Evolutionary conservation across 2,329 filamentous ascomycete genomes (phyloP).

Genomic region (Beauveria asiatica): DNA sequence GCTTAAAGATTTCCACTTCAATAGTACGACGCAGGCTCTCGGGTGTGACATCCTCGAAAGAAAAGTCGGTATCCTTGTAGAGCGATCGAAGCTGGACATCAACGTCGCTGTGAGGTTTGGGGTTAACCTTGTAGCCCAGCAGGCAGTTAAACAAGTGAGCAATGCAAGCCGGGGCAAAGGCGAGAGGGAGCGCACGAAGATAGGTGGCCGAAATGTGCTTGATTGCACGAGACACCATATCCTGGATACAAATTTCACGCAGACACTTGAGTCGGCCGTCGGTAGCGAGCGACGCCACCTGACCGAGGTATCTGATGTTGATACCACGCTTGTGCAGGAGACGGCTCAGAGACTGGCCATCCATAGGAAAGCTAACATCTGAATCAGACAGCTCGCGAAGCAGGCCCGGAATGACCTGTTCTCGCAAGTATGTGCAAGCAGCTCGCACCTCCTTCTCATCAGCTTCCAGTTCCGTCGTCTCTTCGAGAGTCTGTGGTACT

Average conservation of each 20-base stretch:
- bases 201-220: slow-evolving; percentile 83
- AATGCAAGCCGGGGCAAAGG: slow-evolving; percentile 70
- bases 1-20: slow-evolving; percentile 58
- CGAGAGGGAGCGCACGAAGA: slow-evolving; percentile 68
- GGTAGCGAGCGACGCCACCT: slow-evolving; percentile 62
- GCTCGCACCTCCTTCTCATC: slow-evolving; percentile 86
- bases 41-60: slow-evolving; percentile 72
- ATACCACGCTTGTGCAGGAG: slow-evolving; percentile 94
- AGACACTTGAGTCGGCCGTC: slow-evolving; percentile 69
- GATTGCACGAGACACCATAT: slow-evolving; percentile 93
- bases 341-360: slow-evolving; percentile 81
- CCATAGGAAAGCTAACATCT: slow-evolving; percentile 96
- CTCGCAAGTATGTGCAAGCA: slow-evolving; percentile 69
- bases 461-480: slow-evolving; percentile 71
- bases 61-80: slow-evolving; percentile 74
- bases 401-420: slow-evolving; percentile 74
- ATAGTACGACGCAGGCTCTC: slow-evolving; percentile 62
- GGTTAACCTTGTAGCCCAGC: slow-evolving; percentile 66
- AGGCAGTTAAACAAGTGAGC: slow-evolving; percentile 91
- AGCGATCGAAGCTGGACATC: slow-evolving; percentile 65
- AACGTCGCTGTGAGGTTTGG: slow-evolving; percentile 68
- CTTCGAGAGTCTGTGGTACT: slow-evolving; percentile 77
- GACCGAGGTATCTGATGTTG: slow-evolving; percentile 93
- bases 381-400: slow-evolving; percentile 82
- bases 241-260: slow-evolving; percentile 68